Conservation (phyloP, 139 green algal species). For the Picochlorum sp. region DNA sequence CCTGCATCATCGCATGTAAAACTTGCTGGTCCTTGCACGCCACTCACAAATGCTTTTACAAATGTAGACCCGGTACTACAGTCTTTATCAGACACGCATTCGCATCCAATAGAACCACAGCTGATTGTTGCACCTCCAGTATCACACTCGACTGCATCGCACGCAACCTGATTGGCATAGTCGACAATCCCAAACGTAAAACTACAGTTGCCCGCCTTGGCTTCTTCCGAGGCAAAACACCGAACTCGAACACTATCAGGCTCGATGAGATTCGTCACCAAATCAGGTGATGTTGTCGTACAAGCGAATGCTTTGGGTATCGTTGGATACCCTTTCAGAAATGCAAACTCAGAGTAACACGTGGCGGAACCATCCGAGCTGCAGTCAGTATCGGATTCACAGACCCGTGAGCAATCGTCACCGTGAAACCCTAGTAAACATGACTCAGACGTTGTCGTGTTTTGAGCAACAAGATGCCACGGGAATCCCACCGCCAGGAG, state of each 20-base stretch:
- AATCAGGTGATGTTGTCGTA: neutral
- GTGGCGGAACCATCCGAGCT: neutral
- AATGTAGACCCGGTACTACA: neutral
- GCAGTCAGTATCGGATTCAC: neutral
- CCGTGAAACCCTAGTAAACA: neutral
- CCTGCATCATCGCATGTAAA: neutral
- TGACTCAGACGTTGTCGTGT: neutral
- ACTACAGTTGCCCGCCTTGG: neutral
- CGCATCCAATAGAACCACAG: neutral
- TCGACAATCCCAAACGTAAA: conserved; percentile 2
- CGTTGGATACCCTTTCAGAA: neutral
- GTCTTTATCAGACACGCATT: neutral
- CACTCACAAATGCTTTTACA: neutral
- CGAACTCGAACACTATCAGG: neutral
- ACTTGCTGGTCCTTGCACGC: neutral
- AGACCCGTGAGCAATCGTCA: neutral
- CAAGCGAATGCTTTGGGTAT: neutral
- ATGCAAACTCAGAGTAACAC: neutral
- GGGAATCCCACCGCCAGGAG: neutral
- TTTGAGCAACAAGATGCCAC: neutral
- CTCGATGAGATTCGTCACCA: neutral
- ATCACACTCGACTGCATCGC: neutral
- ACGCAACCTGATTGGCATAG: neutral
- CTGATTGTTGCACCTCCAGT: neutral
- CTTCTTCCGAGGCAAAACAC: neutral